Base-by-base conservation (phyloP, 2,329 filamentous ascomycete genomes). In the Monilinia polystroma region DNA sequence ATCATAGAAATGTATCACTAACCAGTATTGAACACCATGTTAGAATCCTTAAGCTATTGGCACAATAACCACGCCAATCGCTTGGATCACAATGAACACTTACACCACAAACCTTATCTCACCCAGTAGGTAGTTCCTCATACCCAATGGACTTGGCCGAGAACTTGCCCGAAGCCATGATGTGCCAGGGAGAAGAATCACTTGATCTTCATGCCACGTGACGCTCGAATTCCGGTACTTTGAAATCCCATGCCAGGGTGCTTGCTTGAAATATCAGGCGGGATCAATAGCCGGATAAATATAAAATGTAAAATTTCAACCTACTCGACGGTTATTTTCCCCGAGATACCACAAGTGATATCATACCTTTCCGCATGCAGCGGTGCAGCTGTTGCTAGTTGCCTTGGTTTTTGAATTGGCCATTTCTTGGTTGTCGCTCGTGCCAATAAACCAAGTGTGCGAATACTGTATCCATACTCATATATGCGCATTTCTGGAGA, bases 261-360 rank as follows among this genome's bases (percentile, higher is more conserved):
- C 12, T 16, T 32, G 32, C 43, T 35, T 11, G n/a, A 26, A 23
- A 41, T 26, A 16, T 41, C 12, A 4, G 41, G 43, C 45, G 29
- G 20, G 35, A 59, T 38, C 43, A 26, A 43, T 51, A 16, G 5
- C 8, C n/a, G 41, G 53, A 59, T 60, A 51, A 53, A 54, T 54
- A 41, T 14, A 45, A 64, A 67, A 57, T 6, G 32, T 49, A 43
- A n/a, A 32, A 43, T 51, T 16, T 0, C 35, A 43, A 72, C 74
- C 60, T 69, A 75, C 74, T 75, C 73, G 11, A 75, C 66, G 49
- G 69, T 72, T 53, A 75, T 70, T 23, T 63, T 62, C 12, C 74
- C 73, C 26, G 73, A 69, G 47, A 71, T 72, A 38, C 73, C 74
- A 70, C 71, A 74, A 35, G 57, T 66, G 8, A 75, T 64, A 23